phyloP scores from a whole-genome alignment of 495 filamentous ascomycete species.

The Penicillium dipodomyicola region DNA sequence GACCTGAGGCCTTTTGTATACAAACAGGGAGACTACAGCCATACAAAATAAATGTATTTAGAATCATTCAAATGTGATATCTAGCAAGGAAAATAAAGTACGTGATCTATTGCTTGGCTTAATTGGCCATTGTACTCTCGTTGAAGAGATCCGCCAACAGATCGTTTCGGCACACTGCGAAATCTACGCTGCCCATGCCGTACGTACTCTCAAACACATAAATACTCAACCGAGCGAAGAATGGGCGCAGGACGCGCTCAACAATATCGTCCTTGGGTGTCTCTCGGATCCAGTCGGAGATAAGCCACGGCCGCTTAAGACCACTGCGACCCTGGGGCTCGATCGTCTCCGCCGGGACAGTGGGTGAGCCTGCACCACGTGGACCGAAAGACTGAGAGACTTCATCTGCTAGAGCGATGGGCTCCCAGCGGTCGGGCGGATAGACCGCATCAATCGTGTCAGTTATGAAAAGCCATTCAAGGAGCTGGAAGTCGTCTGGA shows the following conservation, averaged over 20 bases:
- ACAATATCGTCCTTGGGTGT: constrained; percentile 67
- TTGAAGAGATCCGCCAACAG: constrained; percentile 83
- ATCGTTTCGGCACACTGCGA: constrained; percentile 62
- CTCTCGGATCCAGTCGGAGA: constrained; percentile 44
- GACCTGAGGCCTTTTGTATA: constrained; percentile 6
- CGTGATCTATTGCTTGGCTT: neutral
- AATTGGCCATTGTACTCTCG: constrained; percentile 57
- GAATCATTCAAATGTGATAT: neutral
- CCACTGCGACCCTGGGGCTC: constrained; percentile 29
- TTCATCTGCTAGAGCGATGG: constrained; percentile 80
- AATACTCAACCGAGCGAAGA: constrained; percentile 88
- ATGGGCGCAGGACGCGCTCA: constrained; percentile 75
- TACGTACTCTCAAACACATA: constrained; percentile 91
- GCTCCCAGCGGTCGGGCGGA: constrained; percentile 65
- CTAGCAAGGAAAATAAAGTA: constrained; percentile 2
- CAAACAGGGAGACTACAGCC: constrained; percentile 6
- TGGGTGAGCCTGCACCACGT: constrained; percentile 38
- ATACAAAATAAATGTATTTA: constrained; percentile 9
- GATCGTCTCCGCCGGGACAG: constrained; percentile 32
- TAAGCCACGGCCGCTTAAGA: constrained; percentile 42
- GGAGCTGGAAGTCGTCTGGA: constrained; percentile 92
- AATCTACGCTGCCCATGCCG: constrained; percentile 70
- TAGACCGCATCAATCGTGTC: constrained; percentile 98
- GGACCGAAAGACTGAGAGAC: constrained; percentile 74
- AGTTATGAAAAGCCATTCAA: constrained; percentile 95